phyloP scores from a whole-genome alignment of 768 basidiomycete species.

The Termitomyces heimii region DNA sequence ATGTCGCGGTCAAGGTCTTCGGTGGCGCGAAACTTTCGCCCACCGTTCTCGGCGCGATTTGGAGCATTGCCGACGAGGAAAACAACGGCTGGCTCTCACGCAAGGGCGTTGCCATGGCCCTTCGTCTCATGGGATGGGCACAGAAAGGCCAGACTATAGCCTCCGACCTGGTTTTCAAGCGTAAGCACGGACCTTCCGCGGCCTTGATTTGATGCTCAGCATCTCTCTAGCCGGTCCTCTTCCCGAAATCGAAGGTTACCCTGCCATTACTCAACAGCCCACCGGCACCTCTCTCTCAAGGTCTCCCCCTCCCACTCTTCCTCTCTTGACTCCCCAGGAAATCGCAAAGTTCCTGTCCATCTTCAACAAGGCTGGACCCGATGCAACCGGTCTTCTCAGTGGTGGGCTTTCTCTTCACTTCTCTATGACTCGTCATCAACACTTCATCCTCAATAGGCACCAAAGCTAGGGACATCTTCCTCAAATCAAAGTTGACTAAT shows the following conservation, averaged over 20 bases:
- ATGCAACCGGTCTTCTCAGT: conserved; percentile 64
- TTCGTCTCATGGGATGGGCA: conserved; percentile 90
- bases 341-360: conserved; percentile 76
- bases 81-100: conserved; percentile 90
- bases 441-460: conserved; percentile 44
- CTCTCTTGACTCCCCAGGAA: conserved; percentile 74
- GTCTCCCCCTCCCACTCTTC: conserved; percentile 58
- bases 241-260: conserved; percentile 71
- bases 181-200: conserved; percentile 40
- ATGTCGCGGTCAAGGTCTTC: conserved; percentile 85
- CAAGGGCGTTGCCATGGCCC: conserved; percentile 81
- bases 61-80: conserved; percentile 87
- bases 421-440: neutral
- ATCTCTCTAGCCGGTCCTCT: conserved; percentile 68
- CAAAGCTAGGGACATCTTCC: conserved; percentile 84
- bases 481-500: conserved; percentile 83
- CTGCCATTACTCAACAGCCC: conserved; percentile 47
- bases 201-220: conserved; percentile 8
- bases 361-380: conserved; percentile 67
- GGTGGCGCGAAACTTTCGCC: conserved; percentile 77
- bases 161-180: conserved; percentile 56
- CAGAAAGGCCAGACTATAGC: conserved; percentile 77
- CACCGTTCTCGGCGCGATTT: conserved; percentile 82
- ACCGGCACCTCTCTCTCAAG: conserved; percentile 57
- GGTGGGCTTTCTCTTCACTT: conserved; percentile 35